phyloP scores from a whole-genome alignment of 106 monocot genomes.

The Allium sativum region DNA sequence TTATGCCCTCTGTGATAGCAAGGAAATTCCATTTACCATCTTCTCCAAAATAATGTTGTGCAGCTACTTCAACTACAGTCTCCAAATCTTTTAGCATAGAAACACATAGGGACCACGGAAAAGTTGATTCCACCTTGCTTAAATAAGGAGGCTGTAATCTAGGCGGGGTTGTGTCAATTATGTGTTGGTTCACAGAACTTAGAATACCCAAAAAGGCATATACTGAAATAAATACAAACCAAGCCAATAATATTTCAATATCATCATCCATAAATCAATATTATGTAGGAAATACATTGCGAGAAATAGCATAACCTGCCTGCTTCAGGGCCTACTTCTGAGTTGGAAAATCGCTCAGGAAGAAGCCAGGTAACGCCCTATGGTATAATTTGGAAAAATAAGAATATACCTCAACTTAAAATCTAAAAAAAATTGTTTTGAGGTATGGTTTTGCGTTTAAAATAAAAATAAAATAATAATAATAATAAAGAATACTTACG shows the following conservation, averaged over 20 bases:
- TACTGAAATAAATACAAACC: slow-evolving; percentile 31
- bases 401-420: too few relatives aligned
- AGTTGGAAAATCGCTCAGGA: slow-evolving; percentile 91
- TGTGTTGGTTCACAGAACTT: slow-evolving; percentile 67
- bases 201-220: slow-evolving; percentile 76
- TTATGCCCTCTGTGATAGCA: slow-evolving; percentile 44
- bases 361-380: slow-evolving; percentile 91
- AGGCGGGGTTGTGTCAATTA: slow-evolving; percentile 50
- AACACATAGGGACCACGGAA: slow-evolving; percentile 65
- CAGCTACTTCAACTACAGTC: slow-evolving; percentile 79
- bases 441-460: neutral
- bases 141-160: slow-evolving; percentile 2
- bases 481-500: slow-evolving; percentile 26
- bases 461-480: slow-evolving; percentile 1
- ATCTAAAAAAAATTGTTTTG: too few relatives aligned
- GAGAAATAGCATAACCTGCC: slow-evolving; percentile 68
- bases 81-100: slow-evolving; percentile 73
- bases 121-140: slow-evolving; percentile 9
- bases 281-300: slow-evolving; percentile 4
- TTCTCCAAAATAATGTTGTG: slow-evolving; percentile 66
- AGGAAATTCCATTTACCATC: slow-evolving; percentile 90
- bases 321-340: slow-evolving; percentile 93
- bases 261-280: too few relatives aligned
- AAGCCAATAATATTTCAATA: neutral
- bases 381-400: neutral